These are phyloP conservation scores for Orbilia javanica DNA, from an alignment of 2,329 filamentous ascomycete genomes.

Conservation along the genomic window DNA sequence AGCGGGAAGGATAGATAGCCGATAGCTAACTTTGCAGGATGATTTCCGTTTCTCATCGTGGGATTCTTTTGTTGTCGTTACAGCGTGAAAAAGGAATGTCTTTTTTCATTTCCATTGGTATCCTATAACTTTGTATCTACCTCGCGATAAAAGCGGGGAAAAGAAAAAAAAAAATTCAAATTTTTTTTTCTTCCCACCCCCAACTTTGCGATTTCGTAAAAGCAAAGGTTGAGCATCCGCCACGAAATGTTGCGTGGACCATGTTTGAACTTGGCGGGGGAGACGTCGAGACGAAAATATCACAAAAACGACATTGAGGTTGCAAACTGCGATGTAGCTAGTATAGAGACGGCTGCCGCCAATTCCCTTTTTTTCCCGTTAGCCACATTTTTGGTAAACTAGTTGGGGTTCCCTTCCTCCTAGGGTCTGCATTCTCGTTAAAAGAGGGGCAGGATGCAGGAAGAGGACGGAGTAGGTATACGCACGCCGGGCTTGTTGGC, in stretches of 20 bases:
- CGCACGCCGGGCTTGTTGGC: constrained; percentile 42
- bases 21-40: constrained; percentile 25
- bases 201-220: constrained; percentile 24
- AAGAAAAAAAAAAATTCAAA: background rate
- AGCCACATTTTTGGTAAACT: background rate
- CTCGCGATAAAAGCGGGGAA: constrained; percentile 12
- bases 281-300: background rate
- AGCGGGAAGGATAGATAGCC: constrained; percentile 55
- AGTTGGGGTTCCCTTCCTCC: background rate
- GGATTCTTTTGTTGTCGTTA: constrained; percentile 9
- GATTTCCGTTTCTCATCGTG: constrained; percentile 31
- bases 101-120: constrained; percentile 8
- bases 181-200: constrained; percentile 7
- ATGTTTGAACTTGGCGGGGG: constrained; percentile 26
- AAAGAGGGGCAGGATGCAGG: constrained; percentile 44
- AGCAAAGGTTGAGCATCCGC: constrained; percentile 23
- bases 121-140: background rate
- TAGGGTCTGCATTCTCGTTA: constrained; percentile 17
- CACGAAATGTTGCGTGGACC: constrained; percentile 51
- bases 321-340: constrained; percentile 20
- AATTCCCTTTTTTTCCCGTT: constrained; percentile 9
- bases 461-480: constrained; percentile 30
- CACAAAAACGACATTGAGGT: constrained; percentile 3
- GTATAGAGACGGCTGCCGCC: constrained; percentile 28
- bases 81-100: background rate